A percentile compares a stretch with the other conserved stretches of the same genome.
Evolutionary conservation across 1,284 basidiomycete genomes (phyloP).

Genomic region (Anthracocystis setariae): DNA sequence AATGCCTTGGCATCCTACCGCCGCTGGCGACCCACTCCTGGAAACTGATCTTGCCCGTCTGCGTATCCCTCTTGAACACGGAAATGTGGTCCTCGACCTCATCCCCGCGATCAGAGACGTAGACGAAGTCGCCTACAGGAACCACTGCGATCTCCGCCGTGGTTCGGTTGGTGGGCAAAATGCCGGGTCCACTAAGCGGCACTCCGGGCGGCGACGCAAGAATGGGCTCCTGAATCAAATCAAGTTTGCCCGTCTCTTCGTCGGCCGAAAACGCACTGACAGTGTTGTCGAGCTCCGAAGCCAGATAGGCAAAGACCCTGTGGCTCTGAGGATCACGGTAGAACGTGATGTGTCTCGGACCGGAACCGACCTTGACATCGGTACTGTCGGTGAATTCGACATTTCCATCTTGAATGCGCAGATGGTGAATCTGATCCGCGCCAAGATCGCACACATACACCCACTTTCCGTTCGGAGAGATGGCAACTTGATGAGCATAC

Average conservation of each 20-base stretch:
- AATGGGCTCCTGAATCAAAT: conserved; percentile 22
- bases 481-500: conserved; percentile 57
- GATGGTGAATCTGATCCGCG: conserved; percentile 54
- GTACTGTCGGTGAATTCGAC: conserved; percentile 24
- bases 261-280: conserved; percentile 40
- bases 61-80: conserved; percentile 31
- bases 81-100: conserved; percentile 50
- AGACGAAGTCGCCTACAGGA: conserved; percentile 48
- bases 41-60: conserved; percentile 33
- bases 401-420: conserved; percentile 2
- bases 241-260: conserved; percentile 20
- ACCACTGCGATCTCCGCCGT: conserved; percentile 54
- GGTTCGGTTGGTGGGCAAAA: conserved; percentile 45
- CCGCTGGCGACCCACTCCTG: conserved; percentile 43
- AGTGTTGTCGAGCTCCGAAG: conserved; percentile 50
- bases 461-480: conserved; percentile 37
- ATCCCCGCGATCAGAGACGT: conserved; percentile 53
- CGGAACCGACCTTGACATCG: conserved; percentile 32
- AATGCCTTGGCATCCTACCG: conserved; percentile 52
- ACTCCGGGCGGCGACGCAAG: conserved; percentile 46
- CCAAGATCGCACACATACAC: conserved; percentile 59
- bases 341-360: conserved; percentile 47
- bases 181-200: conserved; percentile 31
- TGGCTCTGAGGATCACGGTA: conserved; percentile 10
- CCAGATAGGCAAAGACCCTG: conserved; percentile 40